Evolutionary conservation across 768 basidiomycete species (phyloP).

Genomic region (Amanita phalloides): DNA sequence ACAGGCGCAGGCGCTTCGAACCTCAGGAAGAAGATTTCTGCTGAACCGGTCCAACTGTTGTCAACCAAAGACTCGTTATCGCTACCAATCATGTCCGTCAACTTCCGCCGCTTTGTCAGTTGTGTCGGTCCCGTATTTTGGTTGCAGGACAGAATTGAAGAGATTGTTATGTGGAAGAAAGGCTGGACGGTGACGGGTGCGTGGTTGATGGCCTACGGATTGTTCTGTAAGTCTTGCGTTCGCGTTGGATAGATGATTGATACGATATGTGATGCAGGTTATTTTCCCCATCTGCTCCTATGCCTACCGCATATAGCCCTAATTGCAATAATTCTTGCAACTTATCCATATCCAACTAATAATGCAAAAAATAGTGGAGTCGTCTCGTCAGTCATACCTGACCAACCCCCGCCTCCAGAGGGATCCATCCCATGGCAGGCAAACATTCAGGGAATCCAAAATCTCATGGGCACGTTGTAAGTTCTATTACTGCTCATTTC

Average conservation of each 20-base stretch:
- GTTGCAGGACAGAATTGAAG: constrained; percentile 83
- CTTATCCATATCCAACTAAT: constrained; percentile 39
- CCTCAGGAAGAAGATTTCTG: constrained; percentile 14
- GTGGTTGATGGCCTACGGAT: constrained; percentile 71
- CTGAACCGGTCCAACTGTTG: constrained; percentile 25
- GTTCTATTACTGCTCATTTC: constrained; percentile 15
- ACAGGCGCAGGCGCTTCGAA: background rate
- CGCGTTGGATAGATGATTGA: background rate
- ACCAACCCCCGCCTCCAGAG: constrained; percentile 34
- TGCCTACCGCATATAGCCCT: constrained; percentile 56
- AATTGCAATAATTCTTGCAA: constrained; percentile 55
- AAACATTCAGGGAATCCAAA: constrained; percentile 84
- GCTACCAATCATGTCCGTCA: constrained; percentile 63
- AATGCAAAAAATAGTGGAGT: constrained; percentile 7
- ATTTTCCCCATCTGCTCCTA: constrained; percentile 62
- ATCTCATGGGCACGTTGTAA: constrained; percentile 79
- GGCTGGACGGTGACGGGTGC: constrained; percentile 61
- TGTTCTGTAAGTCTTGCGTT: constrained; percentile 51
- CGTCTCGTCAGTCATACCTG: constrained; percentile 17
- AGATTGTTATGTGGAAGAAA: constrained; percentile 73
- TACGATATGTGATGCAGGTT: constrained; percentile 34
- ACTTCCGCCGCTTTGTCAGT: constrained; percentile 74
- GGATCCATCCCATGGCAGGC: constrained; percentile 75
- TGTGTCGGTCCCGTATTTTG: constrained; percentile 77
- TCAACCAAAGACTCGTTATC: constrained; percentile 63